Evolutionary conservation across 306 rosid species (phyloP), one percentile per base, ranked within the genome.

Genomic region (Herpetospermum pedunculosum): DNA sequence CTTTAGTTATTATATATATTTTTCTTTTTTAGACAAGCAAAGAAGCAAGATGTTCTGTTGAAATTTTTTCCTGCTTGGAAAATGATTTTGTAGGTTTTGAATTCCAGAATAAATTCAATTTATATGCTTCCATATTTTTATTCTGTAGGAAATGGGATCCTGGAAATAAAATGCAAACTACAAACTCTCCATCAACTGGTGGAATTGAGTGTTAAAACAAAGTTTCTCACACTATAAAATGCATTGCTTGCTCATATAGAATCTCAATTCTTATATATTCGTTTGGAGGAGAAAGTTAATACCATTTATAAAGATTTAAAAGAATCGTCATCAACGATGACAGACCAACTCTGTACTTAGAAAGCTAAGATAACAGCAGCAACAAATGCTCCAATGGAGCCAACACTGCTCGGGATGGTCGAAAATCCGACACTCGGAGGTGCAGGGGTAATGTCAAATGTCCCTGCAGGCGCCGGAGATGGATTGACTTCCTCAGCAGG

Each of bases 381-480:
- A 73, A 81, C 77, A 85, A 88, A 75, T n/a, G 90, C 96, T 80
- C 92, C 97, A 62, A 84, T 23, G 81, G 77, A 81, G 50, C 86
- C 85, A 38, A 85, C 74, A 54, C 81, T 78, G 78, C 80, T 76
- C n/a, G 86, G 40, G 68, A 80, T 77, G 78, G 68, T 13, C 35
- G 90, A 83, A 52, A 88, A 83, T 76, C 94, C 96, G 8, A 73
- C 79, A 76, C 65, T 91, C 2, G 88, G 88, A 75, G 92, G 73
- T 3, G 84, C 76, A 8, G 92, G 87, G 71, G 28, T 83, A 23
- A 65, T 49, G 29, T 79, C 88, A 19, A 1, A 76, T 15, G 85
- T 8, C 38, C 80, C 83, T 50, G 82, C 6, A 3, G 89, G 82
- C 5, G 88, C 57, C 0, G 88, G 84, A 59, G 86, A 38, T 19